These are phyloP conservation scores for Auriscalpium orientale DNA, from an alignment of 768 basidiomycete genomes.

Conservation along the genomic window DNA sequence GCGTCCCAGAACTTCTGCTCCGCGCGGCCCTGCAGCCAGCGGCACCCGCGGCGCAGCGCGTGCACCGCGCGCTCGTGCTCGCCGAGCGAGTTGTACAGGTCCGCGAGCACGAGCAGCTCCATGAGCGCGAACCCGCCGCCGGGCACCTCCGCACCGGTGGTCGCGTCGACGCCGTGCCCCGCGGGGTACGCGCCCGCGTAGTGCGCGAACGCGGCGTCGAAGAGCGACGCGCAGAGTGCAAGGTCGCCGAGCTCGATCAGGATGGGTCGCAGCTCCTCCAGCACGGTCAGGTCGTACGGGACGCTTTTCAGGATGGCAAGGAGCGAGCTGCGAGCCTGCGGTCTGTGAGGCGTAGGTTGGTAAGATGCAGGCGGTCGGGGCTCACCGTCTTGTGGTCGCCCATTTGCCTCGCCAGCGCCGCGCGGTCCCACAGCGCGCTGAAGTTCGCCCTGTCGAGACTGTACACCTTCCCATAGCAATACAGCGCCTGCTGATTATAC, in stretches of 20 bases:
- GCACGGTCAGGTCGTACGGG: conserved; percentile 72
- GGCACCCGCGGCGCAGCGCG: conserved; percentile 63
- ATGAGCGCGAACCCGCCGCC: conserved; percentile 44
- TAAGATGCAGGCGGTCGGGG: background rate
- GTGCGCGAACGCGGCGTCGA: conserved; percentile 67
- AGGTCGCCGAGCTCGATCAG: conserved; percentile 70
- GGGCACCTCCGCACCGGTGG: conserved; percentile 17
- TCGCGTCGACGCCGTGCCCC: conserved; percentile 35
- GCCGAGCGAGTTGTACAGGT: conserved; percentile 68
- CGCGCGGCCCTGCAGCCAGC: conserved; percentile 87
- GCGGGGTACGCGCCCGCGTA: conserved; percentile 45
- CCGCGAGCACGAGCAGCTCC: conserved; percentile 79
- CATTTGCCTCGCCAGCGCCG: conserved; percentile 68
- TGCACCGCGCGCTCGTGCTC: conserved; percentile 62
- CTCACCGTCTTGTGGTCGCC: conserved; percentile 62
- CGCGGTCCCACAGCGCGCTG: conserved; percentile 85
- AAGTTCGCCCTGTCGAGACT: conserved; percentile 75
- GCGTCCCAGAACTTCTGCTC: conserved; percentile 74
- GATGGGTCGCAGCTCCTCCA: conserved; percentile 71
- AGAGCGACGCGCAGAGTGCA: conserved; percentile 52
- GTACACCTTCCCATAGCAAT: conserved; percentile 83
- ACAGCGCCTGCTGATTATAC: conserved; percentile 79
- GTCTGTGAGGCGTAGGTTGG: background rate
- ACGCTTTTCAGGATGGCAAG: conserved; percentile 64
- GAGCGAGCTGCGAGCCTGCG: conserved; percentile 55